Percentiles rank a stretch among this genome's conserved stretches.
These are phyloP conservation scores for Zopfochytrium polystomum DNA, from an alignment of 371 early-diverging fungal genomes.

Conservation along the genomic window DNA sequence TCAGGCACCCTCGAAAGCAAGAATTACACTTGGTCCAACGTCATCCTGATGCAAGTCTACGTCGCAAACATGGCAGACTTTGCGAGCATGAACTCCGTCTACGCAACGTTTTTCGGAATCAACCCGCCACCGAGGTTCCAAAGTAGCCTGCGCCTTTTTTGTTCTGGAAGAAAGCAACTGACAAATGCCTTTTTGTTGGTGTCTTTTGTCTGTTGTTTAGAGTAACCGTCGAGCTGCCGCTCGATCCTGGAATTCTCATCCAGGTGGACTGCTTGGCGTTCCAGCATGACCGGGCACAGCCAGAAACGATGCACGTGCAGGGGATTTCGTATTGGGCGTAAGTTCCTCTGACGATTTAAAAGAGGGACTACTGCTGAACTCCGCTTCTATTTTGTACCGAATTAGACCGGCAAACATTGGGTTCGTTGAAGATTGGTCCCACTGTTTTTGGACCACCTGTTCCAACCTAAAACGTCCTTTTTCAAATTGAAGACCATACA, in stretches of 20 bases:
- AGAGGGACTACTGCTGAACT: neutral
- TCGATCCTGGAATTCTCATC: conserved; percentile 32
- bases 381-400: neutral
- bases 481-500: conserved; percentile 64
- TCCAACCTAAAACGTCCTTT: neutral
- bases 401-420: conserved; percentile 72
- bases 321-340: conserved; percentile 80
- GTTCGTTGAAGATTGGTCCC: conserved; percentile 13
- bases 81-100: conserved; percentile 57
- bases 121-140: conserved; percentile 74
- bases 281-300: neutral
- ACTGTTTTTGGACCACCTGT: conserved; percentile 3
- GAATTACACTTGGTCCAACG: conserved; percentile 47
- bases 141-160: neutral
- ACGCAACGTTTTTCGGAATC: conserved; percentile 60
- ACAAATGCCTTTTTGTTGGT: too few species aligned
- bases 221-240: conserved; percentile 53
- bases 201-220: too few species aligned
- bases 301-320: conserved; percentile 69
- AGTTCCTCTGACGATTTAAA: conserved; percentile 13
- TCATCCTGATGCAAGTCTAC: conserved; percentile 62
- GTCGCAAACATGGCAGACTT: conserved; percentile 65
- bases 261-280: conserved; percentile 54
- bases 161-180: conserved; percentile 31
- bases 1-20: too few species aligned